Evolutionary conservation across 805 yeast species (phyloP), one percentile per base, ranked within the genome.

Genomic region (Cyberlindnera nakhonratchasimensis): DNA sequence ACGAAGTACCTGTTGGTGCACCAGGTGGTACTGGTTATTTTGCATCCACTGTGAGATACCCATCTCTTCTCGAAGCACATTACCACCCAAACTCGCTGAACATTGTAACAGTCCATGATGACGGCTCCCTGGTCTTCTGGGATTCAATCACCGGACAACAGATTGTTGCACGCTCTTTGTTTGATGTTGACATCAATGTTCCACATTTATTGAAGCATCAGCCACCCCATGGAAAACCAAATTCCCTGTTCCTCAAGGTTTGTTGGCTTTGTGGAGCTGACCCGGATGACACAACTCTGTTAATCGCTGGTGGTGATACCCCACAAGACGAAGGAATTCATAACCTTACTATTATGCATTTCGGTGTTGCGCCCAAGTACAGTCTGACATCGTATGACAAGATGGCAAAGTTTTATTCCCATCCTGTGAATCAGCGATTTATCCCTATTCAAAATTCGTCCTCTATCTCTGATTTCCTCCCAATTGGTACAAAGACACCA

Each of bases 1-100:
- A 86, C 58, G 79, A 72, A 47, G 57, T 87, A 8, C 78, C 83
- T 0, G 72, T 80, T 29, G 83, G 79, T 8, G 82, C 87, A 0
- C 81, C 83, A 13, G 95, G 95, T 6, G 89, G 86, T 13, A 82
- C 78, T 34, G 69, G 69, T 26, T 41, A 57, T 1, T 28, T 48
- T 5, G 47, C 61, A 4, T 52, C 55, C 17, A 54, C 61, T 2
- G 31, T 55, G 0, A 58, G 81, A 38, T 53, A 46, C n/a, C 80
- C 81, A 3, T 59, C 56, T 18, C 52, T 71, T 0, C 44, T 65
- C 1, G 65, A 80, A 37, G 81, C 96, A 0, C 68, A 77, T 25
- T 93, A 86, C 77, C 97, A 91, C 62, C 99, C 99, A 3, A 88
- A 88, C 57, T 96, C 98, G 0, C 72, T 89, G 34, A 95, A 90